Percentiles rank a stretch among this genome's conserved stretches.
Evolutionary conservation across 164 flowering plant genomes (phyloP).

Genomic region (Vitis cinerea): DNA sequence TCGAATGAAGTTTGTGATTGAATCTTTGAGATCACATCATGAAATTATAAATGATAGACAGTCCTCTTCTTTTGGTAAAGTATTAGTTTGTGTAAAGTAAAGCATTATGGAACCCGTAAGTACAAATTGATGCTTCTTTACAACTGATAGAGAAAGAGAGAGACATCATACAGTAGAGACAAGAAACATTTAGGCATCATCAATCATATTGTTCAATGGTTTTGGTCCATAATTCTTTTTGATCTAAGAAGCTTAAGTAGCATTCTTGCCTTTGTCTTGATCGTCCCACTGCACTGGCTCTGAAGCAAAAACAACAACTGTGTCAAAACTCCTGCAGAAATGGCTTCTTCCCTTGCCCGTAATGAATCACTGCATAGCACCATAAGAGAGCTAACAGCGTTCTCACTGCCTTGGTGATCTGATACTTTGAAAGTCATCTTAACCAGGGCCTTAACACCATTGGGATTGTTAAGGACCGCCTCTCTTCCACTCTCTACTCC

Average conservation of each 20-base stretch:
- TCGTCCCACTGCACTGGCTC: slow-evolving; percentile 57
- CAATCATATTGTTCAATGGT: background rate
- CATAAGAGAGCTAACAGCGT: slow-evolving; percentile 47
- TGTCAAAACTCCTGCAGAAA: slow-evolving; percentile 51
- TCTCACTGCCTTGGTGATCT: slow-evolving; percentile 59
- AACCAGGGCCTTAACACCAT: slow-evolving; percentile 43
- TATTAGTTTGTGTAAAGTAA: no score
- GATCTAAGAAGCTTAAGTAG: slow-evolving; percentile 69
- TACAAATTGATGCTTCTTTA: no score
- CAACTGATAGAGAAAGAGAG: no score
- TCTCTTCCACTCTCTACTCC: slow-evolving; percentile 35
- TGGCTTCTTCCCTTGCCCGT: slow-evolving; percentile 42
- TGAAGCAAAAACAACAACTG: slow-evolving; percentile 66
- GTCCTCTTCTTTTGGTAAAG: no score
- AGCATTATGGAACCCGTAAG: no score
- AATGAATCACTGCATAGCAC: slow-evolving; percentile 38
- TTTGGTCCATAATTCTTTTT: slow-evolving; percentile 33
- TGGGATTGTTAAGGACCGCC: slow-evolving; percentile 28
- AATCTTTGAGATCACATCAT: no score
- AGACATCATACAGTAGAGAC: no score
- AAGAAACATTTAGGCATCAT: no score
- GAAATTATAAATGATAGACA: no score
- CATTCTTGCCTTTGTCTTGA: slow-evolving; percentile 60
- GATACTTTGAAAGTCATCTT: slow-evolving; percentile 68
- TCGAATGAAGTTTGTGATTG: no score